These are phyloP conservation scores for Clavariopsis aquatica DNA, from an alignment of 495 filamentous ascomycete species.

Conservation along the genomic window DNA sequence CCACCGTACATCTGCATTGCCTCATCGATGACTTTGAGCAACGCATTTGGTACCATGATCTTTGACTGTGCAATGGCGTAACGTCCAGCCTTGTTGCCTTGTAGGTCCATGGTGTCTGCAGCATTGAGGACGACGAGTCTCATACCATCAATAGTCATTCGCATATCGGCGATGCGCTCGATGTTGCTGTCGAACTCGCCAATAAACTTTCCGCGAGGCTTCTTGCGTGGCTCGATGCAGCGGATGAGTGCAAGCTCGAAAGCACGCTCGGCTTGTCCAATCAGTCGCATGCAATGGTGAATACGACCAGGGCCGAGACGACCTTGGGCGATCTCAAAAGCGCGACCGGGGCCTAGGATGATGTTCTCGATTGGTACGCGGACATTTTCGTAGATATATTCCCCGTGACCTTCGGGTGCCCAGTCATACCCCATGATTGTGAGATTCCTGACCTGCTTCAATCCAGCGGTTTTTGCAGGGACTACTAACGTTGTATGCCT, in stretches of 20 bases:
- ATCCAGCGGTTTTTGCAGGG: constrained; percentile 43
- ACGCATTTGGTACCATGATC: constrained; percentile 46
- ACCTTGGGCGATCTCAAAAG: constrained; percentile 51
- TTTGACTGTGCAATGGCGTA: constrained; percentile 49
- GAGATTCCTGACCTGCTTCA: constrained; percentile 46
- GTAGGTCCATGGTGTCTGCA: constrained; percentile 47
- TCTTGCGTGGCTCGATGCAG: constrained; percentile 45
- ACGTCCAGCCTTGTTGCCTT: constrained; percentile 46
- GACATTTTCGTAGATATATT: constrained; percentile 49
- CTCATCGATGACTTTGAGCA: constrained; percentile 47
- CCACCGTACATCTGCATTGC: constrained; percentile 51
- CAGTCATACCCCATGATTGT: constrained; percentile 50
- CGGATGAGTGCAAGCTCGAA: constrained; percentile 47
- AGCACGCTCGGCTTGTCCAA: constrained; percentile 48
- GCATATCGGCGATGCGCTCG: constrained; percentile 47
- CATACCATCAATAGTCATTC: constrained; percentile 45
- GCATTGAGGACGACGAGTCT: constrained; percentile 48
- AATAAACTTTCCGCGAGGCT: constrained; percentile 47
- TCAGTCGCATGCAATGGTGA: constrained; percentile 50
- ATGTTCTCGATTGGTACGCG: constrained; percentile 46
- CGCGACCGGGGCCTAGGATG: constrained; percentile 49
- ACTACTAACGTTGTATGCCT: constrained; percentile 48
- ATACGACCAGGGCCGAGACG: constrained; percentile 49
- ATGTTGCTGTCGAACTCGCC: constrained; percentile 49
- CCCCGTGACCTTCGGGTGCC: constrained; percentile 49